These are phyloP conservation scores for Lactifluus subvellereus DNA, from an alignment of 768 basidiomycete species.

Conservation along the genomic window DNA sequence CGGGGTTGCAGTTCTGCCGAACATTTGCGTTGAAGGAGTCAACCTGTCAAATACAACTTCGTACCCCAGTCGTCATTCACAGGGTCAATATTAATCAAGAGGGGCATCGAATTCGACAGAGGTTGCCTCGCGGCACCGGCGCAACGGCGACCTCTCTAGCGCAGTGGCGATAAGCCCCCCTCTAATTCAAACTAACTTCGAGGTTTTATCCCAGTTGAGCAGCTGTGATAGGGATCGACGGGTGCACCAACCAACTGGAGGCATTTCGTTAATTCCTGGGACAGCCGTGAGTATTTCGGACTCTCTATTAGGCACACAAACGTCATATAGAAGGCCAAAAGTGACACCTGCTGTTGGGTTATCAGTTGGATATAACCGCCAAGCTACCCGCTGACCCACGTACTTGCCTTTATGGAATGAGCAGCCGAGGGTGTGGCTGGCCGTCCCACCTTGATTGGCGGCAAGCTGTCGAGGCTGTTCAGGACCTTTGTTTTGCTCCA, in stretches of 20 bases:
- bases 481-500: background rate
- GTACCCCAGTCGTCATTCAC: background rate
- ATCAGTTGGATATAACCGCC: background rate
- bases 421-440: background rate
- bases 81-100: background rate
- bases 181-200: background rate
- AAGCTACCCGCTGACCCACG: background rate
- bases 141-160: background rate
- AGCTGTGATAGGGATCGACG: background rate
- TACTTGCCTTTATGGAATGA: background rate
- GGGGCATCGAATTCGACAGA: background rate
- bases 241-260: background rate
- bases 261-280: background rate
- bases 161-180: too few species aligned
- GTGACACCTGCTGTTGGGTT: background rate
- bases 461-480: background rate
- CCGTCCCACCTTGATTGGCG: background rate
- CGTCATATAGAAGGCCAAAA: background rate
- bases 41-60: background rate
- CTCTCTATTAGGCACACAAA: background rate
- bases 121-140: background rate
- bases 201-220: background rate
- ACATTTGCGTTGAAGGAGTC: constrained; percentile 1
- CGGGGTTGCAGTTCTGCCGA: background rate
- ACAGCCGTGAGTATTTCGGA: background rate